Evolutionary conservation across 1,284 basidiomycete genomes (phyloP).

Genomic region (Phaffia rhodozyma): DNA sequence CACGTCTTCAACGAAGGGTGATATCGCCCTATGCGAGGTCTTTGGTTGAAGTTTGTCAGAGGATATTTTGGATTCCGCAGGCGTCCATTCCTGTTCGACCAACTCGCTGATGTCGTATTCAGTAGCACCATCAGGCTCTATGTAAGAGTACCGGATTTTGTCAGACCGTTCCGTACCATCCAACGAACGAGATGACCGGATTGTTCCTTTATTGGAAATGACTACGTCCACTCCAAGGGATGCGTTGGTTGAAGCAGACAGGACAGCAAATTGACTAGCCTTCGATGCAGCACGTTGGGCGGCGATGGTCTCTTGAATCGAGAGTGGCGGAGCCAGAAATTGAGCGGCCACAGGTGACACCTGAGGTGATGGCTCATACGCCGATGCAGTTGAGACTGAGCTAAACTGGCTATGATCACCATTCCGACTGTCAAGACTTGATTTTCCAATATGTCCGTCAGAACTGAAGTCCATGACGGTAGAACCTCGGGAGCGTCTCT

Average conservation of each 20-base stretch:
- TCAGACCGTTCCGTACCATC: slow-evolving; percentile 42
- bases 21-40: slow-evolving; percentile 5
- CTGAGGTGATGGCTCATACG: too few species aligned
- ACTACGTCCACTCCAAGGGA: slow-evolving; percentile 76
- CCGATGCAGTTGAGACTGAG: too few species aligned
- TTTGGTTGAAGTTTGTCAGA: slow-evolving; percentile 12
- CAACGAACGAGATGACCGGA: slow-evolving; percentile 63
- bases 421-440: background rate
- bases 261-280: slow-evolving; percentile 72
- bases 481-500: slow-evolving; percentile 33
- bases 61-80: slow-evolving; percentile 31
- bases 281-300: slow-evolving; percentile 72
- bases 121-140: slow-evolving; percentile 70
- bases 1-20: slow-evolving; percentile 5
- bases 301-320: slow-evolving; percentile 79
- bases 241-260: slow-evolving; percentile 70
- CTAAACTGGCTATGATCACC: too few species aligned
- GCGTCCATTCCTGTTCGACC: slow-evolving; percentile 66
- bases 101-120: slow-evolving; percentile 78
- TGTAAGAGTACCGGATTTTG: slow-evolving; percentile 77
- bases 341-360: too few species aligned
- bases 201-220: slow-evolving; percentile 64
- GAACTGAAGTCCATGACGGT: slow-evolving; percentile 51
- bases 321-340: slow-evolving; percentile 24
- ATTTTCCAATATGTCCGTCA: background rate